Conservation (phyloP, 176 grass and related monocot genomes). For the Triticum dicoccoides region DNA sequence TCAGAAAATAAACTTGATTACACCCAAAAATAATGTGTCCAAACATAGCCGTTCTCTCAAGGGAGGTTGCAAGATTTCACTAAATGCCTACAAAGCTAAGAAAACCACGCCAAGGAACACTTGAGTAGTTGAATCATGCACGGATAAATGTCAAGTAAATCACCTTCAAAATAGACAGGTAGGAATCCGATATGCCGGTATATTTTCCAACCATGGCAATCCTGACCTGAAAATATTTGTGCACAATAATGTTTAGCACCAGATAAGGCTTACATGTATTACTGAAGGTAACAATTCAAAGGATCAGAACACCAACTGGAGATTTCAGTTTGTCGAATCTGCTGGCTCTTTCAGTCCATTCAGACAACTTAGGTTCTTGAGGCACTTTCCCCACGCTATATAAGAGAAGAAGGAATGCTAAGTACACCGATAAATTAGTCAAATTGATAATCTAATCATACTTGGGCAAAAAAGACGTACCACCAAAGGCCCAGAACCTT, state of each 20-base stretch:
- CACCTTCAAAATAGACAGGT: slow-evolving; percentile 85
- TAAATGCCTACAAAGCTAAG: neutral
- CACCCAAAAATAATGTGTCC: neutral
- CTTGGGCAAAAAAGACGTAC: slow-evolving; percentile 27
- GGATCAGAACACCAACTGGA: slow-evolving; percentile 37
- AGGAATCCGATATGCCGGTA: slow-evolving; percentile 67
- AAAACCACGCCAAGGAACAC: neutral
- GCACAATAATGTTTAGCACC: slow-evolving; percentile 11
- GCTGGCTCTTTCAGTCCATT: slow-evolving; percentile 79
- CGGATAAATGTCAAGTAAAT: neutral
- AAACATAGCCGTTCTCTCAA: neutral
- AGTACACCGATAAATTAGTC: neutral
- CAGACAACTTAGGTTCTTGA: slow-evolving; percentile 48
- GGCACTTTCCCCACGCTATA: slow-evolving; percentile 40
- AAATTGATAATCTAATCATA: slow-evolving; percentile 16
- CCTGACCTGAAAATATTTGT: slow-evolving; percentile 56
- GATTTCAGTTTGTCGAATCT: slow-evolving; percentile 62
- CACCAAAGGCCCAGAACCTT: slow-evolving; percentile 68
- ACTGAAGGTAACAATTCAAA: neutral
- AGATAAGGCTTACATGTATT: neutral
- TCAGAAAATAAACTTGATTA: neutral
- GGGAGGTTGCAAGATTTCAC: neutral
- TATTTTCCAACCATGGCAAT: slow-evolving; percentile 93
- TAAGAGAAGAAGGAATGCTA: slow-evolving; percentile 23
- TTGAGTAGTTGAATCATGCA: neutral